Evolutionary conservation across 176 grass and related monocot species (phyloP), one percentile per base, ranked within the genome.

Genomic region (Aegilops longissima): DNA sequence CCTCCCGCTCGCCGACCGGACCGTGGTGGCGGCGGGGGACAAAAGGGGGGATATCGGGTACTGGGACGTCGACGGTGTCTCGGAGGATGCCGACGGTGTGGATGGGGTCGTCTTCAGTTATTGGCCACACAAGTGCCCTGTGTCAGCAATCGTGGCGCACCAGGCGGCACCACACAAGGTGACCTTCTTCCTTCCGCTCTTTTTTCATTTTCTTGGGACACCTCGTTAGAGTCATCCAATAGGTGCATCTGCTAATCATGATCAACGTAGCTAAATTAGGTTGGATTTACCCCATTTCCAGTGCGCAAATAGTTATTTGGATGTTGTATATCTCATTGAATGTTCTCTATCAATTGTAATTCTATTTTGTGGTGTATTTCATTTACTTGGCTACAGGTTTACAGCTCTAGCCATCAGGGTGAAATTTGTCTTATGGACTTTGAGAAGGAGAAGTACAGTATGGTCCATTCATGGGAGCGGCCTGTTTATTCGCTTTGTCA

Each of bases 351-450:
- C 25, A 35, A 47, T 45, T 11, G 4, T 39, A 11, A 25, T 70
- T 77, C 27, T 82, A 23, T 49, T 23, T 8, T 76, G 33, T 76
- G 29, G 35, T 67, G 13, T 59, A 36, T 42, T 30, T 77, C 44
- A 27, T 83, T 24, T 77, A 70, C 31, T 78, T 82, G 20, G 33
- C 62, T 77, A 12, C 71, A 95, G 93, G 73, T 93, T 65, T 93
- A 92, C 77, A 95, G 83, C 79, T 89, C 78, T 78, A 86, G 84
- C 86, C 74, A 83, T 61, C 42, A 80, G 75, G 93, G 93, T 66
- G 85, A 84, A 69, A 78, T 93, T 34, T 88, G 93, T 72, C 88
- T 87, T 64, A 93, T 93, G 91, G 93, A 93, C 76, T 23, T 90
- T 18, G 88, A 83, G 79, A 79, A 89, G 33, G 91, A 86, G 44